Evolutionary conservation across 345 rosid species (phyloP).

Genomic region (Theobroma cacao): DNA sequence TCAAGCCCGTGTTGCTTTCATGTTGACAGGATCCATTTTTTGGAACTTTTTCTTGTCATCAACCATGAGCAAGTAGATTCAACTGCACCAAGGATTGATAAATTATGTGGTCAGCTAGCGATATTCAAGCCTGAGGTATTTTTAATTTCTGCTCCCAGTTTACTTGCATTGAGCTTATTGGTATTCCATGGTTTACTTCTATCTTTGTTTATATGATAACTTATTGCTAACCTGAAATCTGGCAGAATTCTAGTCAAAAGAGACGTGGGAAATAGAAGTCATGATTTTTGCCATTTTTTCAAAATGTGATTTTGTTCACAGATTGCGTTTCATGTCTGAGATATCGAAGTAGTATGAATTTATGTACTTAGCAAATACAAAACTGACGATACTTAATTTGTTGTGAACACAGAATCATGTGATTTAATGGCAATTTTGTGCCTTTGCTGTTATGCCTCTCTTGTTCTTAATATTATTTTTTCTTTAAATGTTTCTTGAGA

Average conservation of each 20-base stretch:
- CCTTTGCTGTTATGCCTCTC: background rate
- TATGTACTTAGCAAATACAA: background rate
- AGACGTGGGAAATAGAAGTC: background rate
- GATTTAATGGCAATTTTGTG: background rate
- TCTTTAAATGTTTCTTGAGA: background rate
- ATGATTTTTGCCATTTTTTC: background rate
- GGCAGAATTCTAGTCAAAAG: slow-evolving; percentile 6
- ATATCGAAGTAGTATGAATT: background rate
- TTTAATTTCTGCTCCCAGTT: background rate
- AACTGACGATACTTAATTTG: background rate
- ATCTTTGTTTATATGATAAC: background rate
- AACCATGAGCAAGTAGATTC: slow-evolving; percentile 72
- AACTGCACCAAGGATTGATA: background rate
- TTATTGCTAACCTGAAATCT: background rate
- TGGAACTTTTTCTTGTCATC: slow-evolving; percentile 94
- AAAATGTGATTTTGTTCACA: background rate
- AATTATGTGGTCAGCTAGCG: background rate
- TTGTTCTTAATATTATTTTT: background rate
- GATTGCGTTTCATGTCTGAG: background rate
- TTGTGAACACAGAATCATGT: background rate
- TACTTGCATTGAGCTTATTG: background rate
- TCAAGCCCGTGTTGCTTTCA: slow-evolving; percentile 94
- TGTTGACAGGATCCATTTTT: slow-evolving; percentile 89
- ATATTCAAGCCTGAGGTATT: slow-evolving; percentile 8
- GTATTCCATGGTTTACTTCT: background rate